Conservation (phyloP, 257 asterid species). For the Lycium barbarum region DNA sequence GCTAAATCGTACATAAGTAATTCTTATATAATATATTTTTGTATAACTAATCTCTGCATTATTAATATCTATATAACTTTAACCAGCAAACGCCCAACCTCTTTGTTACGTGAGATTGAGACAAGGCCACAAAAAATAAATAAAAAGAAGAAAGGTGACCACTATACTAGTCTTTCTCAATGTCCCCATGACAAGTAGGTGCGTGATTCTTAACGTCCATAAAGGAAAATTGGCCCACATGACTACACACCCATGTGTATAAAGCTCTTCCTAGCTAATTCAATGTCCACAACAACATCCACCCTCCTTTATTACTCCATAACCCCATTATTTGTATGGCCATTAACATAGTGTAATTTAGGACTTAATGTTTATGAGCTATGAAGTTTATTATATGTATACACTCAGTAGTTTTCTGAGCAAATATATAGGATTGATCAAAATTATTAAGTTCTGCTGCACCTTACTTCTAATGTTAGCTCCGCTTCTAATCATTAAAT, state of each 20-base stretch:
- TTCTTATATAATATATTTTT: no score
- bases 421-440: not conserved
- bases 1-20: no score
- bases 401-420: no score
- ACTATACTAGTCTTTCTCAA: not conserved
- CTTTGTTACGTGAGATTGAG: not conserved
- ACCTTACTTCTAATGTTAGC: no score
- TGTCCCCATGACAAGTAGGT: not conserved
- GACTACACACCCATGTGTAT: not conserved
- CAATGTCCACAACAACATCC: slow-evolving; percentile 20
- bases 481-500: not conserved
- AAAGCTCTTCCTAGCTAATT: not conserved
- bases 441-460: not conserved
- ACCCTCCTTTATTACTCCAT: slow-evolving; percentile 17
- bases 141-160: not conserved
- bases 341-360: not conserved
- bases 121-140: not conserved
- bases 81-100: not conserved
- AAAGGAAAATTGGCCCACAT: not conserved
- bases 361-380: not conserved
- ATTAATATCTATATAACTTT: no score
- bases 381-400: not conserved
- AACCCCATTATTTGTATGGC: not conserved
- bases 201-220: not conserved
- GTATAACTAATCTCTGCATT: no score